Evolutionary conservation across 306 rosid species (phyloP), one percentile per base, ranked within the genome.

Genomic region (Potentilla sterilis): DNA sequence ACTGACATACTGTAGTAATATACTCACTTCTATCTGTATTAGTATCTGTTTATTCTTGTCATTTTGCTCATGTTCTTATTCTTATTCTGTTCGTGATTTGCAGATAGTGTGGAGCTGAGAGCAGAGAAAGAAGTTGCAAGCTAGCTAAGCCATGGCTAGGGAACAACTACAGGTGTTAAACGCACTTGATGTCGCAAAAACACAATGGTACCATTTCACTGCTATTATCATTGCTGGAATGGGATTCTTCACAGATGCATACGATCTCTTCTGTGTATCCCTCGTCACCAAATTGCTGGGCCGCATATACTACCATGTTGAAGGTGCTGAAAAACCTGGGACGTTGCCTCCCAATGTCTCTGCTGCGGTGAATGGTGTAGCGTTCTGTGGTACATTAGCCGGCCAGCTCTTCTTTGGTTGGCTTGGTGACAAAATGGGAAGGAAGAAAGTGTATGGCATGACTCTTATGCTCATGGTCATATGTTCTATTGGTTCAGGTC

Each of bases 211-310:
- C 42, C 97, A 92, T 74, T 92, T 89, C 77, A 89, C 86, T 2
- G 97, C 96, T 57, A 88, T 89, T 64, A 52, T 89, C 7, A 69
- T 89, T 11, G 89, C 96, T 6, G 97, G 97, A 81, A 88, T 92
- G 93, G 97, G 97, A 4, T 92, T 92, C 78, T 92, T 92, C 88
- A 92, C 97, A 0, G 96, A 92, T 79, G 93, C 97, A 6, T 92
- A 89, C 63, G 96, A 92, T 70, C 82, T 92, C 5, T 92, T 92
- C 74, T 88, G 97, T 54, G 57, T 89, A 42, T 89, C 97, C 5
- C 81, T 92, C 0, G 90, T 92, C 1, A 92, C 97, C 21, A 92
- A 89, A 78, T 82, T 92, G 59, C 93, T 92, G 5, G 97, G 97
- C 19, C 86, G 97, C 18, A 83, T 92, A 54, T 92, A 88, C 47